These are phyloP conservation scores for Neoboletus subvelutipes DNA, from an alignment of 768 basidiomycete genomes.

Conservation along the genomic window DNA sequence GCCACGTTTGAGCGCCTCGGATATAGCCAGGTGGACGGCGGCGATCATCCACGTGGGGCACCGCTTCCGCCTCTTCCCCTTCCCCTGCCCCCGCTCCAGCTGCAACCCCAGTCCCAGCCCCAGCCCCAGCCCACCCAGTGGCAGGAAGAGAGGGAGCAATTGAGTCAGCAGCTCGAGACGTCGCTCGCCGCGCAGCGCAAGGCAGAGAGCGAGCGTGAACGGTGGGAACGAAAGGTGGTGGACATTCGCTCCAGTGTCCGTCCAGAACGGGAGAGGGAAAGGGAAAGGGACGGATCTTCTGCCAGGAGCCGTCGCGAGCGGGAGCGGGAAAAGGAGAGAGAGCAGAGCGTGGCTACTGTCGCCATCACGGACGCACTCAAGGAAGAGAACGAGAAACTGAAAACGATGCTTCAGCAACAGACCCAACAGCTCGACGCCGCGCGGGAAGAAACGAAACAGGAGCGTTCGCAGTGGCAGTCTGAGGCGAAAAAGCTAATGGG, in stretches of 20 bases:
- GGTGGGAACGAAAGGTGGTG: constrained; percentile 22
- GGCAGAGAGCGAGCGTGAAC: constrained; percentile 18
- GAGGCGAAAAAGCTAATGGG: constrained; percentile 14
- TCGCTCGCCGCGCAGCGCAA: constrained; percentile 14
- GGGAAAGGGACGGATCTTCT: constrained; percentile 17
- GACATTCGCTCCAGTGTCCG: constrained; percentile 16
- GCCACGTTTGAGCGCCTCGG: constrained; percentile 16
- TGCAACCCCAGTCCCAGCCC: too few species aligned
- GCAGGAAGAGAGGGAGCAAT: constrained; percentile 12
- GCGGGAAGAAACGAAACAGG: constrained; percentile 13
- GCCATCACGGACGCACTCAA: constrained; percentile 10
- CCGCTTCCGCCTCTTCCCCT: not conserved
- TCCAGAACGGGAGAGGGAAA: constrained; percentile 12
- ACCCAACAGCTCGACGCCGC: constrained; percentile 11
- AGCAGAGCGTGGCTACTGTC: not conserved
- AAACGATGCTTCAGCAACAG: constrained; percentile 19
- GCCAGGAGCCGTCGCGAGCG: constrained; percentile 17
- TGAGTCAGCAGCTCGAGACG: constrained; percentile 14
- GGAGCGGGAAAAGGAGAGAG: constrained; percentile 19
- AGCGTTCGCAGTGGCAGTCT: constrained; percentile 8
- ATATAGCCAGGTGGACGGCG: constrained; percentile 21
- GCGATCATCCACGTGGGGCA: not conserved
- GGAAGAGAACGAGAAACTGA: constrained; percentile 28
- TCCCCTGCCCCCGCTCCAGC: too few species aligned
- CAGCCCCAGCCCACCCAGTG: not conserved